Base-by-base conservation (phyloP, 768 basidiomycete genomes). In the Pulveroboletus frians region DNA sequence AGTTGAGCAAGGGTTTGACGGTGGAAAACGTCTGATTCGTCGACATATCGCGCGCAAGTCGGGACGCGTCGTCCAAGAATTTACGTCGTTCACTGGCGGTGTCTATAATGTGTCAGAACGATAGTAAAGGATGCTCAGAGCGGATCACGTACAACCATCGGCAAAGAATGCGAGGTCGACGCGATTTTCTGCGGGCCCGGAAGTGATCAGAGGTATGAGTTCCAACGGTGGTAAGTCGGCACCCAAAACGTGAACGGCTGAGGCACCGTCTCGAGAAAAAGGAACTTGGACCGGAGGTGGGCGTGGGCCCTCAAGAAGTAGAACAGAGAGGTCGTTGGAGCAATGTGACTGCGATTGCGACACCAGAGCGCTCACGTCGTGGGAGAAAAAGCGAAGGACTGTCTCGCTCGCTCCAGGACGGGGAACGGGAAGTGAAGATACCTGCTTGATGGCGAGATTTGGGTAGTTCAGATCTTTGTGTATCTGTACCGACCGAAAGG, bases 81-180 rank as follows among this genome's bases (percentile, higher is more conserved):
- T 83, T 86, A 9, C 64, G 71, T 31, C 74, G 69, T 59, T 90
- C 88, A 27, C 70, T 67, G 18, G 39, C 47, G 8, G 77, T 64
- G 60, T 89, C 87, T 89, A 47, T 7, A 18, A 17, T 11, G 15
- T 5, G 46, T 59, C 42, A 54, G 26, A 2, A n/a, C 36, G n/a
- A 11, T 39, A 27, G 15, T 30, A 5, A 37, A 14, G 29, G 35
- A 36, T 10, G 15, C 32, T 5, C 26, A 23, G 10, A 32, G 39
- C 1, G 15, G 29, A 23, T 27, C 23, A 73, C 85, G 51, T 63
- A 88, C 87, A 89, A 30, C 88, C 87, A 53, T 89, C 86, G 0
- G 79, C 76, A 63, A 89, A 88, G 68, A 89, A 89, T 10, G 86
- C 79, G 9, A 90, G 68, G 67, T 88, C 81, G 21, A 88, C 77